phyloP scores from a whole-genome alignment of 345 rosid genomes.

The Adansonia digitata region DNA sequence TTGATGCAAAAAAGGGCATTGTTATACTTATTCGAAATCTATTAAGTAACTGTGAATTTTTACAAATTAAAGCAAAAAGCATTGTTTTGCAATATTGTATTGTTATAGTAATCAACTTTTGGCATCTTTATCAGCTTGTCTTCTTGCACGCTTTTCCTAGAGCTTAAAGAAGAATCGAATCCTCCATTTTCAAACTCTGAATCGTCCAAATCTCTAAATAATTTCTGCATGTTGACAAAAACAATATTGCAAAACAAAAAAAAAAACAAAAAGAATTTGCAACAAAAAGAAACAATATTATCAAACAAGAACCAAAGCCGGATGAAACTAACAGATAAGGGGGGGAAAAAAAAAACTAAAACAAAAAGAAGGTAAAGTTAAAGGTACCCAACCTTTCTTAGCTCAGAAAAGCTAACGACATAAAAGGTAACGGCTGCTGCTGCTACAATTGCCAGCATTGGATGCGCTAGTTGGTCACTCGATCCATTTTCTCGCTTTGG shows the following conservation, averaged over 20 bases:
- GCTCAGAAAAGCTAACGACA: conserved; percentile 15
- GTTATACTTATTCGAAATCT: neutral
- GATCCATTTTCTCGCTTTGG: conserved; percentile 11
- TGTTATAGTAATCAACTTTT: neutral
- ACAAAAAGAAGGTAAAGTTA: neutral
- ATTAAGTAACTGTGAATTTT: neutral
- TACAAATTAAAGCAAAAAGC: neutral
- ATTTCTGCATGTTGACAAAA: neutral
- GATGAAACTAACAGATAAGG: neutral
- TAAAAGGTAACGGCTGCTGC: conserved; percentile 20
- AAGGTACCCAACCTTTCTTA: neutral
- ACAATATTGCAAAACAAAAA: too few species aligned
- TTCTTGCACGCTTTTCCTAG: conserved; percentile 8
- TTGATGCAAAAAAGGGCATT: neutral
- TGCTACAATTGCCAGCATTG: conserved; percentile 16
- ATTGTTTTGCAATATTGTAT: neutral
- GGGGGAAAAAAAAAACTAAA: neutral
- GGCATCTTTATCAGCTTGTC: neutral
- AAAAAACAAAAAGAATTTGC: neutral
- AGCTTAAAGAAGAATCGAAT: conserved; percentile 10
- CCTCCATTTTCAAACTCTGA: conserved; percentile 8
- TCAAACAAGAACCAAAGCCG: neutral
- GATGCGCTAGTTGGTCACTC: conserved; percentile 10
- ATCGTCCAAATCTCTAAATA: conserved; percentile 10
- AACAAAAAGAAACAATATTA: neutral